These are phyloP conservation scores for Mesotaenium endlicherianum DNA, from an alignment of 139 green algal genomes.

Conservation along the genomic window DNA sequence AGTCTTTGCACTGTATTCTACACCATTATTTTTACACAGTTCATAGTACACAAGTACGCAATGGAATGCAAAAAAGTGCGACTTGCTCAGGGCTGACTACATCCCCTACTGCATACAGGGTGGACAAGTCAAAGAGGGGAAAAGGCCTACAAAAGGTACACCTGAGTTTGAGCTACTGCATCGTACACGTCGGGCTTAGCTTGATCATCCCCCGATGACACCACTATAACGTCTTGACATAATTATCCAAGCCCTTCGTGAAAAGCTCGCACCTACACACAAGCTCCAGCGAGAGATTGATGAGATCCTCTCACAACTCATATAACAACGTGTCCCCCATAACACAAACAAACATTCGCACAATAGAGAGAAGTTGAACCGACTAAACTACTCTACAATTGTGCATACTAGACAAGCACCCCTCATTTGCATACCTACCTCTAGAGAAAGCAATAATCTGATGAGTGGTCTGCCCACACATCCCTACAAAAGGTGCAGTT, in stretches of 20 bases:
- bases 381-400: neutral
- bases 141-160: too few species aligned
- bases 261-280: constrained; percentile 41
- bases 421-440: neutral
- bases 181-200: too few species aligned
- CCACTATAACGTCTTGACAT: constrained; percentile 26
- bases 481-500: neutral
- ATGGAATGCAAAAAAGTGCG: too few species aligned
- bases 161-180: too few species aligned
- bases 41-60: too few species aligned
- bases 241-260: constrained; percentile 11
- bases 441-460: neutral
- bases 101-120: too few species aligned
- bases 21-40: too few species aligned
- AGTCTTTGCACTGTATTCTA: too few species aligned
- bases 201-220: too few species aligned
- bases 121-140: too few species aligned
- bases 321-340: neutral
- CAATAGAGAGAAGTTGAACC: neutral
- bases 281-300: neutral
- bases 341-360: neutral
- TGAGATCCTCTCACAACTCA: neutral
- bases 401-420: neutral
- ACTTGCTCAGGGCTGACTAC: too few species aligned
- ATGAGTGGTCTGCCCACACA: neutral